Percentiles rank a stretch among this genome's conserved stretches.
Conservation (phyloP, 257 asterid species). For the Solanum etuberosum region DNA sequence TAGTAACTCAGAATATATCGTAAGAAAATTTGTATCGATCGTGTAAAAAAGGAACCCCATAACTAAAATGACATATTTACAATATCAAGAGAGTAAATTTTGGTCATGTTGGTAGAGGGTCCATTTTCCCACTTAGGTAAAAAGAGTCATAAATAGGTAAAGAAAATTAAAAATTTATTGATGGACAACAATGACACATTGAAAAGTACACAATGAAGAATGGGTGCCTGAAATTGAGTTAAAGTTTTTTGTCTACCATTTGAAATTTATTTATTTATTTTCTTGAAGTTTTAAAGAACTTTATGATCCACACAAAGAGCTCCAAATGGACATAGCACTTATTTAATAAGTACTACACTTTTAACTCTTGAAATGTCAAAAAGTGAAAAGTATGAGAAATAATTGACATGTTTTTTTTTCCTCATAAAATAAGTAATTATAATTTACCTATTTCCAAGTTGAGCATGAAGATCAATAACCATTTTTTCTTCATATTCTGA, state of each 20-base stretch:
- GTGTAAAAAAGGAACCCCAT: background rate
- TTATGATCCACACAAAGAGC: background rate
- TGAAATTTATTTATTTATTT: background rate
- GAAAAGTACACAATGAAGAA: background rate
- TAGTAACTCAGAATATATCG: background rate
- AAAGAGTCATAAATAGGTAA: background rate
- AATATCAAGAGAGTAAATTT: background rate
- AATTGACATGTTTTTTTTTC: background rate
- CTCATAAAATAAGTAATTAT: background rate
- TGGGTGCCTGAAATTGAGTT: constrained; percentile 3
- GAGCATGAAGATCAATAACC: constrained; percentile 98
- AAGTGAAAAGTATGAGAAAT: background rate
- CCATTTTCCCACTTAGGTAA: background rate
- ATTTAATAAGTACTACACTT: background rate
- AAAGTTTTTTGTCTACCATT: constrained; percentile 16
- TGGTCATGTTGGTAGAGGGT: background rate
- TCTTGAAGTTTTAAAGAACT: background rate
- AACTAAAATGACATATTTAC: background rate
- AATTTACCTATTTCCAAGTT: constrained; percentile 79
- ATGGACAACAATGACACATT: constrained; percentile 6
- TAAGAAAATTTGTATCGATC: background rate
- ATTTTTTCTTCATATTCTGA: constrained; percentile 81
- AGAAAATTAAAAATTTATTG: background rate
- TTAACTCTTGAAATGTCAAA: background rate
- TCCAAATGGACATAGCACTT: background rate